A percentile compares a stretch with the other conserved stretches of the same genome.
Evolutionary conservation across 2,329 filamentous ascomycete species (phyloP).

Genomic region (Diaporthe eres): DNA sequence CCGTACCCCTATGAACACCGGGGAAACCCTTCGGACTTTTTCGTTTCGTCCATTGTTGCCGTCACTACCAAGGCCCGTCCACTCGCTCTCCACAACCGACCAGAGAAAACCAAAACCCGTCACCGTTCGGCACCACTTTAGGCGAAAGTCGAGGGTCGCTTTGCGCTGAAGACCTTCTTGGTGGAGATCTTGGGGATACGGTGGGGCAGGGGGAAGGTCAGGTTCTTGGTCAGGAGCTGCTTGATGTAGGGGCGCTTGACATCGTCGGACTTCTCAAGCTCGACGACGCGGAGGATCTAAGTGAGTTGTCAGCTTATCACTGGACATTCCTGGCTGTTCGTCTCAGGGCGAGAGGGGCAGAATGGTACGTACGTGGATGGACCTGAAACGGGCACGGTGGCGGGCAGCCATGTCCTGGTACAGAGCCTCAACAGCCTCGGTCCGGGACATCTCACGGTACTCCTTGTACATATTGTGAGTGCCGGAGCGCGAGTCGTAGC

Average conservation of each 20-base stretch:
- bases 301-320: constrained; percentile 46
- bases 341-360: constrained; percentile 9
- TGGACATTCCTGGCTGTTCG: not conserved
- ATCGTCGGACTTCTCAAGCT: constrained; percentile 94
- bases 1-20: constrained; percentile 75
- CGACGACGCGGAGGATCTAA: constrained; percentile 97
- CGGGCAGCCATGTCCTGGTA: constrained; percentile 99
- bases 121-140: constrained; percentile 69
- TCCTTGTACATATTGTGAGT: constrained; percentile 99
- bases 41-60: constrained; percentile 28
- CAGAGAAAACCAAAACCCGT: constrained; percentile 53
- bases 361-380: constrained; percentile 90
- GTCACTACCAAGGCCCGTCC: constrained; percentile 34
- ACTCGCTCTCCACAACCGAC: constrained; percentile 48
- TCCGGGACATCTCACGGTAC: constrained; percentile 98
- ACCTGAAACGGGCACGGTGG: constrained; percentile 97
- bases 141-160: constrained; percentile 97
- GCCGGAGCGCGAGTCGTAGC: constrained; percentile 99
- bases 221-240: constrained; percentile 94
- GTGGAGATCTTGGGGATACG: constrained; percentile 85
- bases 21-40: constrained; percentile 61
- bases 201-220: constrained; percentile 99
- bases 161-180: constrained; percentile 94
- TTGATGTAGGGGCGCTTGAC: constrained; percentile 99
- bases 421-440: constrained; percentile 94